A percentile compares a stretch with the other conserved stretches of the same genome.
phyloP scores from a whole-genome alignment of 495 filamentous ascomycete species.

The Penicillium nucicola region DNA sequence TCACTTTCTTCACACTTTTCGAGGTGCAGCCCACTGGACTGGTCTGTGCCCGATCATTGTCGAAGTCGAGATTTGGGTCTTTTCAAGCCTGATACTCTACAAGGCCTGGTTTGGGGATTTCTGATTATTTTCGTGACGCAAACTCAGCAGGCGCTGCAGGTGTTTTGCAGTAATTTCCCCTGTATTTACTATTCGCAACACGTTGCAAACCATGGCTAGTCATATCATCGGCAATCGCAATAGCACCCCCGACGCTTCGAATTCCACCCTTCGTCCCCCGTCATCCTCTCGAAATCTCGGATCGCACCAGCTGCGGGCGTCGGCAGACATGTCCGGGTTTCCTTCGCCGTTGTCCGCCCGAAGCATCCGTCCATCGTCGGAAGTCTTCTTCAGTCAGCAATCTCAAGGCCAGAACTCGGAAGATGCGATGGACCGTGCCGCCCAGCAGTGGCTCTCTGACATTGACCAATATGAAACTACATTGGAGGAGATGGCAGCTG shows the following conservation, averaged over 20 bases:
- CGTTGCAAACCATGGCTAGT: slow-evolving; percentile 40
- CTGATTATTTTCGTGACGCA: slow-evolving; percentile 35
- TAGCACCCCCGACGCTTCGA: slow-evolving; percentile 88
- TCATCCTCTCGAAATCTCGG: slow-evolving; percentile 75
- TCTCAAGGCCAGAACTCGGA: slow-evolving; percentile 64
- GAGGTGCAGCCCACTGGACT: slow-evolving; percentile 51
- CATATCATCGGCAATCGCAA: slow-evolving; percentile 88
- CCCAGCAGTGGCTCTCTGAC: slow-evolving; percentile 97
- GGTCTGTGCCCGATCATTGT: slow-evolving; percentile 44
- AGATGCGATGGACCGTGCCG: slow-evolving; percentile 86
- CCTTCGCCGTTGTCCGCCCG: slow-evolving; percentile 73
- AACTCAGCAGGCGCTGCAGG: slow-evolving; percentile 95
- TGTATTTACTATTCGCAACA: slow-evolving; percentile 48
- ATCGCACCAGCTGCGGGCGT: slow-evolving; percentile 86
- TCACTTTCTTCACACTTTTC: slow-evolving; percentile 8
- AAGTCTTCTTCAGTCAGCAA: slow-evolving; percentile 81
- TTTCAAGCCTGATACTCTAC: slow-evolving; percentile 14
- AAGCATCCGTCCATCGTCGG: slow-evolving; percentile 86
- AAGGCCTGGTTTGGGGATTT: slow-evolving; percentile 13
- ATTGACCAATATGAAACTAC: slow-evolving; percentile 98
- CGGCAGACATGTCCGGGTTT: slow-evolving; percentile 93
- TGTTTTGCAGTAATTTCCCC: slow-evolving; percentile 53
- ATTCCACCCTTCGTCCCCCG: slow-evolving; percentile 87
- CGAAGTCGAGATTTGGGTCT: slow-evolving; percentile 26
- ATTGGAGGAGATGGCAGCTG: slow-evolving; percentile 96